A percentile compares a stretch with the other conserved stretches of the same genome.
These are phyloP conservation scores for Naegleria lovaniensis DNA, from an alignment of 208 protist genomes.

Conservation along the genomic window DNA sequence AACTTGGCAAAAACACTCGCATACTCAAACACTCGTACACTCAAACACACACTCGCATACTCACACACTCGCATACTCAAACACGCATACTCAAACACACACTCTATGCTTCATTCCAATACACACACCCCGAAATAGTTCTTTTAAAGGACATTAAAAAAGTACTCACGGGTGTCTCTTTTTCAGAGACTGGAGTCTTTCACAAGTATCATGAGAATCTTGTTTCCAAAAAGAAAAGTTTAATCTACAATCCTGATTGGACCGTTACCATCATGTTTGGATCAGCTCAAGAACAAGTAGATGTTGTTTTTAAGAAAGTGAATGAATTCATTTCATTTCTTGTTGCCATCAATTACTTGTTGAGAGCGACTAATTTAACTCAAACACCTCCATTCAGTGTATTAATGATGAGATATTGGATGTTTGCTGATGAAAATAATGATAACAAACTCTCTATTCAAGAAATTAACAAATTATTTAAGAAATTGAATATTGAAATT, in stretches of 20 bases:
- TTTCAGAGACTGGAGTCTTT: not conserved
- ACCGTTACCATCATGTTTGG: not conserved
- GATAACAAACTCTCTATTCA: conserved; percentile 3
- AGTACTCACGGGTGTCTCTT: not conserved
- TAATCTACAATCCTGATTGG: not conserved
- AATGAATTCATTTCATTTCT: not conserved
- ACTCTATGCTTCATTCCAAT: too few species aligned
- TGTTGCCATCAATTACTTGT: not conserved
- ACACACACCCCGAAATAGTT: not conserved
- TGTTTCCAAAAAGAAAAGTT: not conserved
- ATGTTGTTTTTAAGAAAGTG: not conserved
- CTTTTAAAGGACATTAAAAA: not conserved
- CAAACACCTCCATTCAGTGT: not conserved
- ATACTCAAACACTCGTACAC: too few species aligned
- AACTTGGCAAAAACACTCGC: too few species aligned
- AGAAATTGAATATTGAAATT: not conserved
- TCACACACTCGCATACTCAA: too few species aligned
- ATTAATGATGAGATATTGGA: conserved; percentile 10
- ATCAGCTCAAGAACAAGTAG: not conserved
- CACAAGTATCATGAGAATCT: not conserved
- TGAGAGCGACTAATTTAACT: not conserved
- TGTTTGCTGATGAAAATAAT: conserved; percentile 9
- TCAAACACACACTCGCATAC: too few species aligned
- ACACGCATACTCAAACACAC: too few species aligned
- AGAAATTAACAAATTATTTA: not conserved